Conservation (phyloP, 768 basidiomycete genomes). For the Lyophyllum decastes region DNA sequence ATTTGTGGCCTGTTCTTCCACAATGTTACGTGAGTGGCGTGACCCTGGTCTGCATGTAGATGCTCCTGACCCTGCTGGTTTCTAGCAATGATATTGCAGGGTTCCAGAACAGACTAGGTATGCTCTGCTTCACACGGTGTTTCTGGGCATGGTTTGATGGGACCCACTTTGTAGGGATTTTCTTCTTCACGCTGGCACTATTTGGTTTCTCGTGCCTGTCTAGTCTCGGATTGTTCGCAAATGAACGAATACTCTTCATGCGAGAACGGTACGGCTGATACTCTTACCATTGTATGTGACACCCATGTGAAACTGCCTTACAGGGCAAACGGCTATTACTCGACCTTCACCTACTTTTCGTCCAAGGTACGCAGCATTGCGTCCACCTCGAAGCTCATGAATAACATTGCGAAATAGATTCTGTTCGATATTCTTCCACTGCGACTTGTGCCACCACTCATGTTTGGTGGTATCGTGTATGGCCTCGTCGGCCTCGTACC, state of each 20-base stretch:
- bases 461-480: slow-evolving; percentile 96
- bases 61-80: background rate
- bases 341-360: slow-evolving; percentile 93
- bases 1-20: slow-evolving; percentile 94
- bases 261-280: slow-evolving; percentile 78
- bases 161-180: slow-evolving; percentile 59
- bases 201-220: slow-evolving; percentile 98
- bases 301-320: background rate
- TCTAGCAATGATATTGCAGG: slow-evolving; percentile 88
- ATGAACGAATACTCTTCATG: slow-evolving; percentile 95
- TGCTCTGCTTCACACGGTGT: slow-evolving; percentile 7
- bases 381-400: too few species aligned
- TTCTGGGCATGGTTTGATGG: background rate
- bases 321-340: slow-evolving; percentile 97
- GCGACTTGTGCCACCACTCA: slow-evolving; percentile 90
- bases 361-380: slow-evolving; percentile 64
- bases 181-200: slow-evolving; percentile 96
- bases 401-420: slow-evolving; percentile 45
- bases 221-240: slow-evolving; percentile 91
- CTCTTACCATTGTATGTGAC: background rate
- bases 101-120: slow-evolving; percentile 92
- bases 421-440: slow-evolving; percentile 96
- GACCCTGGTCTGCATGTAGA: background rate
- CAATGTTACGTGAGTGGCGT: slow-evolving; percentile 64
- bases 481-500: slow-evolving; percentile 94